Percentiles rank a stretch among this genome's conserved stretches.
Conservation (phyloP, 768 basidiomycete genomes). For the Trametes cingulata region DNA sequence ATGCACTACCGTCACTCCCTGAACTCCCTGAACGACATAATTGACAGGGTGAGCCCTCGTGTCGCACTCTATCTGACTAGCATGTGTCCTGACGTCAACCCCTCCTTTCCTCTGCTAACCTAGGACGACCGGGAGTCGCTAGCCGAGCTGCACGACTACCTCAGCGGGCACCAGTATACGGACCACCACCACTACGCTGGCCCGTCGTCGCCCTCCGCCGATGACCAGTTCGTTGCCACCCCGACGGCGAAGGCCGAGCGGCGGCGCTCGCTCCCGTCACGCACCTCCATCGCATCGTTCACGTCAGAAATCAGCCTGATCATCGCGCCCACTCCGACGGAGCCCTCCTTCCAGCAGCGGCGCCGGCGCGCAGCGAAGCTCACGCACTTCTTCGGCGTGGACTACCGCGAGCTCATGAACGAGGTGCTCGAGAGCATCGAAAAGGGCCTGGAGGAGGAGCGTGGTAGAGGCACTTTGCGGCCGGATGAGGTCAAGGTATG, state of each 20-base stretch:
- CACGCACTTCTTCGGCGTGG: conserved; percentile 84
- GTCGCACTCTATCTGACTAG: not conserved
- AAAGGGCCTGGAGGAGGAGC: conserved; percentile 69
- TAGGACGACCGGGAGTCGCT: conserved; percentile 79
- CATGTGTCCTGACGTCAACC: not conserved
- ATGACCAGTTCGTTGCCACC: conserved; percentile 8
- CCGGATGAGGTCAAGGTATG: conserved; percentile 74
- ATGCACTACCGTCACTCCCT: conserved; percentile 79
- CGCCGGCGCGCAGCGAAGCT: conserved; percentile 80
- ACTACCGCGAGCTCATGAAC: conserved; percentile 74
- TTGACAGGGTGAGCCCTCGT: conserved; percentile 64
- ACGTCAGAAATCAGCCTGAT: conserved; percentile 49
- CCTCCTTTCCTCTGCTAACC: not conserved
- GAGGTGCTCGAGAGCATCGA: conserved; percentile 85
- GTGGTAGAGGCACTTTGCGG: conserved; percentile 59
- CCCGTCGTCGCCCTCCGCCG: conserved; percentile 2
- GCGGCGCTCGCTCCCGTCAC: conserved; percentile 67
- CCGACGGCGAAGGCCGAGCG: conserved; percentile 53
- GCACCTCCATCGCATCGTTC: conserved; percentile 61
- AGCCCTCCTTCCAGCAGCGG: conserved; percentile 66
- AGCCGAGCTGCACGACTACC: conserved; percentile 70
- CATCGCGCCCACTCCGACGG: conserved; percentile 34
- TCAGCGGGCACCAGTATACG: conserved; percentile 38
- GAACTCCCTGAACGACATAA: conserved; percentile 77
- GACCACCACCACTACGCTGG: conserved; percentile 6